Evolutionary conservation across 805 yeast species (phyloP).

Genomic region (Candida germanica): DNA sequence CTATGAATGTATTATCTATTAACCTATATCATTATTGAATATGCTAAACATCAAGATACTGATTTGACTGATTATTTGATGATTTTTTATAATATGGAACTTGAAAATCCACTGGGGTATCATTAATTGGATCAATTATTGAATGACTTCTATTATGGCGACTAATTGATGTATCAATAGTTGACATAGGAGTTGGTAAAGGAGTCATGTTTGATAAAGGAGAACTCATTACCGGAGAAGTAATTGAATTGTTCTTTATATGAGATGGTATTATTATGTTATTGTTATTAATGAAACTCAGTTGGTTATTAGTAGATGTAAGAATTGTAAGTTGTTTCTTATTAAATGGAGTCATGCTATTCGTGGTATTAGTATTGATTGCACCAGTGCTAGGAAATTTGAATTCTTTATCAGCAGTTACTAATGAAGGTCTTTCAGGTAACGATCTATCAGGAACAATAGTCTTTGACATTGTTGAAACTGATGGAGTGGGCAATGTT

Average conservation of each 20-base stretch:
- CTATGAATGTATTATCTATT: neutral
- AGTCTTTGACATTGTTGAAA: constrained; percentile 3
- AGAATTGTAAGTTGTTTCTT: constrained; percentile 4
- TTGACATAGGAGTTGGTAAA: constrained; percentile 24
- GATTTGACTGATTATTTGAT: constrained; percentile 1
- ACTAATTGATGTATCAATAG: constrained; percentile 13
- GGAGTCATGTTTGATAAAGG: constrained; percentile 35
- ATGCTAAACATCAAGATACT: constrained; percentile 6
- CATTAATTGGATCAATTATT: constrained; percentile 37
- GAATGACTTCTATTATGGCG: constrained; percentile 9
- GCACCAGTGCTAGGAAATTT: constrained; percentile 6
- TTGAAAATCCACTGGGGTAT: constrained; percentile 36
- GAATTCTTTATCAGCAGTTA: constrained; percentile 2
- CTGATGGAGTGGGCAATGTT: neutral
- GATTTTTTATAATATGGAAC: constrained; percentile 18
- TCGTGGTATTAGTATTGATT: neutral
- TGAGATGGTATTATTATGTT: constrained; percentile 1
- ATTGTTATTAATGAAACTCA: neutral
- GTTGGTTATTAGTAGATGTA: neutral
- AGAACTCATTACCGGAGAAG: constrained; percentile 34
- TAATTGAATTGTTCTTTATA: constrained; percentile 5
- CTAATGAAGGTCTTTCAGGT: neutral
- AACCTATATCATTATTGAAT: neutral
- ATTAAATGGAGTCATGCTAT: constrained; percentile 2
- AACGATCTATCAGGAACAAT: neutral